A percentile compares a stretch with the other conserved stretches of the same genome.
Evolutionary conservation across 441 rosid genomes (phyloP).

Genomic region (Populus tomentosa): DNA sequence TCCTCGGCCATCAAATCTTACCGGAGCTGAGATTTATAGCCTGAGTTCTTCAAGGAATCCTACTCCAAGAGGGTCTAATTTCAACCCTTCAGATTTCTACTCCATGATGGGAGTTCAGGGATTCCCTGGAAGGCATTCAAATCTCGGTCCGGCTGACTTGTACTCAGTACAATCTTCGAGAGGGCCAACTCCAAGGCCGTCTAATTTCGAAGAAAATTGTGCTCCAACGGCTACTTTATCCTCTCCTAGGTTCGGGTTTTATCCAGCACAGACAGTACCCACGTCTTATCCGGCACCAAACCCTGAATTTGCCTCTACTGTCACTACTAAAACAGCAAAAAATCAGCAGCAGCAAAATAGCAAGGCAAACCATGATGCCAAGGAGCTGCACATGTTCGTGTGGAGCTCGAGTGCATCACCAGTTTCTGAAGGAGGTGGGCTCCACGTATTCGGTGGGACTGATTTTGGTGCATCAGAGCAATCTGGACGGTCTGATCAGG

Average conservation of each 20-base stretch:
- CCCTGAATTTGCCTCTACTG: conserved; percentile 44
- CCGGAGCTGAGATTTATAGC: conserved; percentile 91
- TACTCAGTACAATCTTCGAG: conserved; percentile 80
- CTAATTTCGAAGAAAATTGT: conserved; percentile 79
- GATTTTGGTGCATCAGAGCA: conserved; percentile 58
- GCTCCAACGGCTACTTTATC: conserved; percentile 41
- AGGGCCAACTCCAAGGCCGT: conserved; percentile 68
- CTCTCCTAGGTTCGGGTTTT: conserved; percentile 80
- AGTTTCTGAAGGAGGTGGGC: conserved; percentile 72
- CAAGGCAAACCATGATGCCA: conserved; percentile 40
- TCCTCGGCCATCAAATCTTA: conserved; percentile 66
- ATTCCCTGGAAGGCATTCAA: conserved; percentile 60
- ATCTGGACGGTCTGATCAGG: conserved; percentile 75
- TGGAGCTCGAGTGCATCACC: conserved; percentile 97
- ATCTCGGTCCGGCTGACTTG: conserved; percentile 68
- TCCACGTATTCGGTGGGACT: conserved; percentile 53
- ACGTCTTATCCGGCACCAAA: conserved; percentile 86
- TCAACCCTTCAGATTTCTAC: conserved; percentile 81
- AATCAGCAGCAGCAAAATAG: conserved; percentile 25
- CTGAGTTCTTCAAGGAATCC: conserved; percentile 84
- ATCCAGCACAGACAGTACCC: conserved; percentile 58
- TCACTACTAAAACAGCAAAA: conserved; percentile 25
- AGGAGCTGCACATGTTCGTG: conserved; percentile 94
- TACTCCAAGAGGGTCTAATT: conserved; percentile 94
- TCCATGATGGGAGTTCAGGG: conserved; percentile 82